Base-by-base conservation (phyloP, 208 protist species). In the Vickermania spadyakhi region DNA sequence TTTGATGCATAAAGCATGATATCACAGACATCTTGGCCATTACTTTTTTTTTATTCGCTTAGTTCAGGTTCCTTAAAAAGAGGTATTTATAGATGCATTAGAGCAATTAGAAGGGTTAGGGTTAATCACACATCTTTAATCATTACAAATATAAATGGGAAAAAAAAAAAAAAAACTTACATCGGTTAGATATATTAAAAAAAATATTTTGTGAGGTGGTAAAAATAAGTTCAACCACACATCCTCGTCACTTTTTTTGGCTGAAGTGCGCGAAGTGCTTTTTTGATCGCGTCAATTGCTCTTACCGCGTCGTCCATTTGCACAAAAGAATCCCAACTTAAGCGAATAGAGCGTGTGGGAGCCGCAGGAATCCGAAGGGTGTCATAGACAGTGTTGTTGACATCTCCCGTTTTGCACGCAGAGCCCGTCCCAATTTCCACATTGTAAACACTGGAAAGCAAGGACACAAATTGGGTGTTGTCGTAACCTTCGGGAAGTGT, bases 391-490 rank as follows among this genome's bases (percentile, higher is more conserved):
- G 80, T 85, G 14, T 70, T 84, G 65, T 91, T 87, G 27, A 74
- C 66, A 56, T 79, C 62, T 28, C 73, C 70, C 28, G 84, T 86
- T 60, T 91, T 86, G 66, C 84, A 91, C 42, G 84, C 84, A 18
- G 84, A 91, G 22, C 84, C 84, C 1, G 84, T 91, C 52, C 84
- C 84, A 50, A 91, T 87, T 61, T 91, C 79, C 4, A 91, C 84
- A 29, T 78, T 63, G 54, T 86, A 84, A 63, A 75, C 66, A 18
- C 71, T 81, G 50, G 84, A 91, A 11, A 91, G 74, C 49, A 58
- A 57, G 26, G 84, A 64, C 1, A 91, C 84, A n/a, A 91, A 68
- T 14, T 84, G 76, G 23, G 80, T 87, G 72, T 91, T 91, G 71
- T 70, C 64, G 60, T 73, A 75, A 4, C 80, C 80, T 41, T 66